phyloP scores from a whole-genome alignment of 805 yeast genomes.

The Candida takata region DNA sequence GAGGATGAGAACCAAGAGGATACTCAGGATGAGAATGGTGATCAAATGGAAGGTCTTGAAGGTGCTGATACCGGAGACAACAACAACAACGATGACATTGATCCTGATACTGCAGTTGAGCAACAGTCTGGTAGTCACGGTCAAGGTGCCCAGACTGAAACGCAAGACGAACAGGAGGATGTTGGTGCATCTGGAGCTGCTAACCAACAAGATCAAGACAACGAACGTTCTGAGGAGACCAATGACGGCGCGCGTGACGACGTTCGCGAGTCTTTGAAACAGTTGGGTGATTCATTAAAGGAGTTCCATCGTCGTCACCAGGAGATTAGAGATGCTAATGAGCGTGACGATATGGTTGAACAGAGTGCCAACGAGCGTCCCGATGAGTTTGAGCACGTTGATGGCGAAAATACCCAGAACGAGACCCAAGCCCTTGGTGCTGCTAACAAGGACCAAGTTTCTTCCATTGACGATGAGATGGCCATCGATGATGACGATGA shows the following conservation, averaged over 20 bases:
- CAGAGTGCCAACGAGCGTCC: slow-evolving; percentile 60
- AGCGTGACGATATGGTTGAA: slow-evolving; percentile 40
- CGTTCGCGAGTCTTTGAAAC: slow-evolving; percentile 73
- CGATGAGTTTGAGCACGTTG: slow-evolving; percentile 80
- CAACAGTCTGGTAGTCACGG: slow-evolving; percentile 56
- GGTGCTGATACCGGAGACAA: slow-evolving; percentile 40
- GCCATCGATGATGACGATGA: slow-evolving; percentile 70
- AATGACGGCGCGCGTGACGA: slow-evolving; percentile 54
- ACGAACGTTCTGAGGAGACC: slow-evolving; percentile 32
- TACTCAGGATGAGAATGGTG: slow-evolving; percentile 33
- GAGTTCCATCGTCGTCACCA: slow-evolving; percentile 88
- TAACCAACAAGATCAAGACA: slow-evolving; percentile 37
- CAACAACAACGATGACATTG: slow-evolving; percentile 36
- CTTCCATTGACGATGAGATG: slow-evolving; percentile 68
- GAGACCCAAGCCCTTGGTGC: slow-evolving; percentile 93
- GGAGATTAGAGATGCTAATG: slow-evolving; percentile 69
- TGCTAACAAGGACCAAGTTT: slow-evolving; percentile 73
- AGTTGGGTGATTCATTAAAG: slow-evolving; percentile 85
- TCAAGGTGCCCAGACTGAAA: slow-evolving; percentile 52
- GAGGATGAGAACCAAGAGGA: slow-evolving; percentile 35
- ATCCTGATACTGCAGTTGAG: slow-evolving; percentile 51
- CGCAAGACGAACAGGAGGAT: slow-evolving; percentile 53
- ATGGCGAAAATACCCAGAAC: slow-evolving; percentile 67
- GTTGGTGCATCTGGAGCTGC: slow-evolving; percentile 62
- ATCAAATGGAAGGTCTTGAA: slow-evolving; percentile 46